phyloP scores from a whole-genome alignment of 2,329 filamentous ascomycete species.

The Clarireedia sp. region DNA sequence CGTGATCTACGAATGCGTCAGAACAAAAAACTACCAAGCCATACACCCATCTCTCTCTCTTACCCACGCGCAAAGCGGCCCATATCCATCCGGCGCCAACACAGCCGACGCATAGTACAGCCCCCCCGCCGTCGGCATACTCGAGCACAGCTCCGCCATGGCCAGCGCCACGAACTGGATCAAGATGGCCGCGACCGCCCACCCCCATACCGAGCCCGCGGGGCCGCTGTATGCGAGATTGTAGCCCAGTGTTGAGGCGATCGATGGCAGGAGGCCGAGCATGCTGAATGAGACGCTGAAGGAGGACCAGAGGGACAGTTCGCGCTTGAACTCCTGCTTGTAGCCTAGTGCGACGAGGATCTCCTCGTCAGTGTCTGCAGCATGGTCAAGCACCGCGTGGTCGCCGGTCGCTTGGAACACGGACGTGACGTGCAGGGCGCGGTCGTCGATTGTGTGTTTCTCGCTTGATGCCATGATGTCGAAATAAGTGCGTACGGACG shows the following conservation, averaged over 20 bases:
- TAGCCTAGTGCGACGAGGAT: conserved; percentile 20
- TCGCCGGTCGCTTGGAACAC: conserved; percentile 9
- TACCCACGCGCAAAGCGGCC: conserved; percentile 15
- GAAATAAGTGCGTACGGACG: too few relatives aligned
- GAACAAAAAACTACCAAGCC: neutral
- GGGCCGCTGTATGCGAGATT: conserved; percentile 30
- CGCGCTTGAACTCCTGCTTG: conserved; percentile 28
- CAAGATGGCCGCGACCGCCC: conserved; percentile 56
- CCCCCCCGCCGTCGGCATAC: conserved; percentile 56
- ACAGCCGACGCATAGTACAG: conserved; percentile 51
- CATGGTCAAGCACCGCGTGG: conserved; percentile 9
- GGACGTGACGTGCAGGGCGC: conserved; percentile 6
- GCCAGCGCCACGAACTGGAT: conserved; percentile 55
- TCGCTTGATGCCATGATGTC: too few relatives aligned
- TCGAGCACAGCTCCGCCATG: conserved; percentile 55
- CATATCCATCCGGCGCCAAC: conserved; percentile 28
- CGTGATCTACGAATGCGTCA: conserved; percentile 5
- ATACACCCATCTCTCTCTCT: neutral
- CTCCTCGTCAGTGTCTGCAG: conserved; percentile 14
- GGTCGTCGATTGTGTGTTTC: conserved; percentile 8
- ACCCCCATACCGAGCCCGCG: conserved; percentile 48
- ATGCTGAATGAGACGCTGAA: conserved; percentile 32
- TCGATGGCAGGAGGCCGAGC: conserved; percentile 32
- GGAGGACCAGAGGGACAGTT: conserved; percentile 27
- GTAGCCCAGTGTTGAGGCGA: conserved; percentile 32